Percentiles rank a stretch among this genome's conserved stretches.
These are phyloP conservation scores for Phlebiopsis gigantea DNA, from an alignment of 768 basidiomycete genomes.

Conservation along the genomic window DNA sequence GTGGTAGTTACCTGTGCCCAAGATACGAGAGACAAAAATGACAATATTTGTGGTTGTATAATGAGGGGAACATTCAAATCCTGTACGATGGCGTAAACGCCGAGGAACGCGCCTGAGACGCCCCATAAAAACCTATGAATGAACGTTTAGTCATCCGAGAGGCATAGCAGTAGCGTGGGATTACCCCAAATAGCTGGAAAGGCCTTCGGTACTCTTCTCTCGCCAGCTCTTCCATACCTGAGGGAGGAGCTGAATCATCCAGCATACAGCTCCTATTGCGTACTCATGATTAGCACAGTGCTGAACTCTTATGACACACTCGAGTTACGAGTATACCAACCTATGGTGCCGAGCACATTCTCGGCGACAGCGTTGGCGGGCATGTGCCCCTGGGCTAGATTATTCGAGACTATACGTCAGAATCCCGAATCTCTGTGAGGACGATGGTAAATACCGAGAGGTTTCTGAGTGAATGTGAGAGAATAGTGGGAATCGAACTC, in stretches of 20 bases:
- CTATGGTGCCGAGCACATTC: constrained; percentile 22
- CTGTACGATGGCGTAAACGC: constrained; percentile 63
- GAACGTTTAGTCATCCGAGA: not conserved
- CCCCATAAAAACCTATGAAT: constrained; percentile 66
- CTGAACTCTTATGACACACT: too few species aligned
- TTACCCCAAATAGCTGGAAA: constrained; percentile 65
- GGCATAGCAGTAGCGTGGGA: too few species aligned
- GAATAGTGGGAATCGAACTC: too few species aligned
- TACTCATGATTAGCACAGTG: too few species aligned
- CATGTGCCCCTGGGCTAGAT: too few species aligned
- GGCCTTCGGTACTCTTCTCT: constrained; percentile 60
- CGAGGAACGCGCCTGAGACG: constrained; percentile 51
- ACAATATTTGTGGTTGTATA: constrained; percentile 62
- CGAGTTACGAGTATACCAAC: constrained; percentile 13
- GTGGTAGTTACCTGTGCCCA: constrained; percentile 51
- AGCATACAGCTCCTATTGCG: constrained; percentile 55
- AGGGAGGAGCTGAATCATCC: constrained; percentile 64
- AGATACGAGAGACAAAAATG: constrained; percentile 50
- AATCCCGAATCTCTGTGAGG: too few species aligned
- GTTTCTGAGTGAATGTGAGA: too few species aligned
- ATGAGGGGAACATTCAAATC: constrained; percentile 69
- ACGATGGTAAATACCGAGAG: too few species aligned
- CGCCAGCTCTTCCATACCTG: constrained; percentile 72
- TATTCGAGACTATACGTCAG: too few species aligned
- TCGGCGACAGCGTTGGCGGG: constrained; percentile 20